Conservation (phyloP, 1,284 basidiomycete genomes). For the Trametes sp. region DNA sequence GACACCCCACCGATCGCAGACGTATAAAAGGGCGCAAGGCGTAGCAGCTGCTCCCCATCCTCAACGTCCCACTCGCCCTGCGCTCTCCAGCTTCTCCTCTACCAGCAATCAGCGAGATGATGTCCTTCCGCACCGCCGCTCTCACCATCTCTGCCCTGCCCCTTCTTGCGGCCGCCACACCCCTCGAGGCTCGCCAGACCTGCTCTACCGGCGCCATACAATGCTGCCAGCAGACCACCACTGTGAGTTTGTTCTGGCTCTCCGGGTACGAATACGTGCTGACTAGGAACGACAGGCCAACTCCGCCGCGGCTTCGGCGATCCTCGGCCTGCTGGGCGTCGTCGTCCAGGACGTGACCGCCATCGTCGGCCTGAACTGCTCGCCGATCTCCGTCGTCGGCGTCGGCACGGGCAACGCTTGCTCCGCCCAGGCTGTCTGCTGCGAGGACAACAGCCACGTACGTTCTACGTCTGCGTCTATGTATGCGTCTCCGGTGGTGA, state of each 20-base stretch:
- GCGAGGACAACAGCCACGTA: slow-evolving; percentile 10
- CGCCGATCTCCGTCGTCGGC: slow-evolving; percentile 36
- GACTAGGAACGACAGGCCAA: slow-evolving; percentile 12
- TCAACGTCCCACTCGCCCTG: background rate
- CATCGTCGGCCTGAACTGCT: slow-evolving; percentile 38
- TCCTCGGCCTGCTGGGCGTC: slow-evolving; percentile 35
- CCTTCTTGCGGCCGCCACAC: slow-evolving; percentile 30
- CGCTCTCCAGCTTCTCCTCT: background rate
- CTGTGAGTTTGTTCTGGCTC: background rate
- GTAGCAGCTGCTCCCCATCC: background rate
- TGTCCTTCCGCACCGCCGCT: slow-evolving; percentile 1
- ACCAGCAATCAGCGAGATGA: background rate
- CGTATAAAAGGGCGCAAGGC: background rate
- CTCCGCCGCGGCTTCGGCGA: slow-evolving; percentile 14
- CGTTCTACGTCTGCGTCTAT: no score
- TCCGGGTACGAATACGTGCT: background rate
- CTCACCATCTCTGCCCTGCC: slow-evolving; percentile 16
- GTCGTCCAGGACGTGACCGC: slow-evolving; percentile 35
- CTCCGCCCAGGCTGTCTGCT: slow-evolving; percentile 12
- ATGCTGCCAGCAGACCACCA: slow-evolving; percentile 33
- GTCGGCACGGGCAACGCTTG: slow-evolving; percentile 32
- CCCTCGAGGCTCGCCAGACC: slow-evolving; percentile 12
- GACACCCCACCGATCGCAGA: background rate
- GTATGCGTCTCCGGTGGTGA: no score
- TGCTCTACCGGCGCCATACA: slow-evolving; percentile 37